phyloP scores from a whole-genome alignment of 2,329 filamentous ascomycete genomes.

The Simplicillium sp. region DNA sequence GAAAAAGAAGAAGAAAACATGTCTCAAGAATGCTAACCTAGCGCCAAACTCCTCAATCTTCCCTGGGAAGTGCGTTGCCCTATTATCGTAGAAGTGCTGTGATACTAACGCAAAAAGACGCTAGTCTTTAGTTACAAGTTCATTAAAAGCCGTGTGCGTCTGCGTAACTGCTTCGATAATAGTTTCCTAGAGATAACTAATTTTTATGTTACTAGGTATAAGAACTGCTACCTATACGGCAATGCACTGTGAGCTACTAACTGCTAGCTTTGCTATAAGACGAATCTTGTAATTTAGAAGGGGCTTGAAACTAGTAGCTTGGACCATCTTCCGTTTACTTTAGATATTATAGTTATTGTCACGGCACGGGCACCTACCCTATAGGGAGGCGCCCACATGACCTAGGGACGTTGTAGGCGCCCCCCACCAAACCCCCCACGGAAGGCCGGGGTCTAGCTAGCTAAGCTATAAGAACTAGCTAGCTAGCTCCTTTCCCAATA shows the following conservation, averaged over 20 bases:
- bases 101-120: neutral
- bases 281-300: neutral
- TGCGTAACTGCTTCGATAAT: slow-evolving; percentile 2
- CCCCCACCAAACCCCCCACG: too few relatives aligned
- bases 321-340: neutral
- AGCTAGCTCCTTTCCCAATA: too few relatives aligned
- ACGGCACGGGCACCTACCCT: too few relatives aligned
- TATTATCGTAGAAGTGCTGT: slow-evolving; percentile 2
- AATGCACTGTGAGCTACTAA: slow-evolving; percentile 2
- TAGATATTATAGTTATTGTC: slow-evolving; percentile 3
- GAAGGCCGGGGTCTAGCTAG: too few relatives aligned
- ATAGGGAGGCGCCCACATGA: too few relatives aligned
- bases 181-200: slow-evolving; percentile 1
- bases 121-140: neutral
- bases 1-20: too few relatives aligned
- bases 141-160: neutral
- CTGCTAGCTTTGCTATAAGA: neutral
- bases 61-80: slow-evolving; percentile 3
- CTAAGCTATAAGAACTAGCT: too few relatives aligned
- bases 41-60: slow-evolving; percentile 1
- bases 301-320: slow-evolving; percentile 1
- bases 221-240: neutral
- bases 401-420: too few relatives aligned
- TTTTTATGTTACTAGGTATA: slow-evolving; percentile 2
- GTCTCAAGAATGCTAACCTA: too few relatives aligned